Evolutionary conservation across 306 rosid genomes (phyloP).

Genomic region (Vigna trinervia): DNA sequence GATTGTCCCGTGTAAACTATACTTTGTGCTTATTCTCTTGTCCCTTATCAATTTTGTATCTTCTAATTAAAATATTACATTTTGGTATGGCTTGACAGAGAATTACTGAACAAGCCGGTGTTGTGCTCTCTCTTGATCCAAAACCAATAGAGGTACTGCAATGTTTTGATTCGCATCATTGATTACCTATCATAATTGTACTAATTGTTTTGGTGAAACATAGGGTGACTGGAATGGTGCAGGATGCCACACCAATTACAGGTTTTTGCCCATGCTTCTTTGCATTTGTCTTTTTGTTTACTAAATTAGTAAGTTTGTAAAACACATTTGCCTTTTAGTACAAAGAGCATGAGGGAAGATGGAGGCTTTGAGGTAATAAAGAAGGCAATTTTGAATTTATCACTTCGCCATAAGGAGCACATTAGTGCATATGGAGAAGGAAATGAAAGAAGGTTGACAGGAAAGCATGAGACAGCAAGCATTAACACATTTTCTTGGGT

Average conservation of each 20-base stretch:
- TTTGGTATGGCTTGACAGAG: conserved; percentile 64
- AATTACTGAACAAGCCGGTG: conserved; percentile 99
- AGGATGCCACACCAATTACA: conserved; percentile 97
- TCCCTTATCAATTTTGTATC: conserved; percentile 20
- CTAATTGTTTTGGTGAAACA: conserved; percentile 37
- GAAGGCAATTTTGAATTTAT: conserved; percentile 94
- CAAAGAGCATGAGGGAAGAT: conserved; percentile 98
- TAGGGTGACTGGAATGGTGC: conserved; percentile 99
- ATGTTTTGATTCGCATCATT: conserved; percentile 1
- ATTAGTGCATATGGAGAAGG: conserved; percentile 98
- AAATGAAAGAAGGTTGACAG: conserved; percentile 97
- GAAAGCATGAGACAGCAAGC: conserved; percentile 97
- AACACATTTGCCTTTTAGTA: conserved; percentile 58
- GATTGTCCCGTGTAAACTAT: conserved; percentile 10
- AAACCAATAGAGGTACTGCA: conserved; percentile 89
- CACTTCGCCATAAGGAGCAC: conserved; percentile 90
- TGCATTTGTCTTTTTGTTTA: conserved; percentile 16
- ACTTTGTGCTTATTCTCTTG: conserved; percentile 1
- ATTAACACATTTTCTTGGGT: conserved; percentile 95
- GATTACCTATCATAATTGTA: conserved; percentile 4
- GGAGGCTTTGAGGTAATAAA: conserved; percentile 92
- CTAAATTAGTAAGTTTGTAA: conserved; percentile 28
- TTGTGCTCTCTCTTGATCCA: conserved; percentile 94
- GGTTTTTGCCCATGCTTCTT: conserved; percentile 55
- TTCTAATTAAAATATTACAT: conserved; percentile 25